phyloP scores from a whole-genome alignment of 2,329 filamentous ascomycete genomes.

The Fusarium domesticum region DNA sequence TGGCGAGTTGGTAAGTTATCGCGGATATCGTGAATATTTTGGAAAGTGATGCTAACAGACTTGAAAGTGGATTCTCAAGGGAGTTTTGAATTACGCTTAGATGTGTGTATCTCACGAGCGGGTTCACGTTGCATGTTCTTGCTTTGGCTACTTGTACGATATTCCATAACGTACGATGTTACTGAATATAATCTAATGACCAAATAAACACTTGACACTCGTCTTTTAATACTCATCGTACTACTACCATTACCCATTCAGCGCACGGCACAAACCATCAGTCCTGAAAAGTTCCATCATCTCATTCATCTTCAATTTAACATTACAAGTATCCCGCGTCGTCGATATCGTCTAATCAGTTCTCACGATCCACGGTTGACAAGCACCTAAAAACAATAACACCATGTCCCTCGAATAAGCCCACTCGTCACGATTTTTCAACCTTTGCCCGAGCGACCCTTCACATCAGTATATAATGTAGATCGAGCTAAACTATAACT shows the following conservation, averaged over 20 bases:
- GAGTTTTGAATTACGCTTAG: constrained; percentile 45
- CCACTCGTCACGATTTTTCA: constrained; percentile 10
- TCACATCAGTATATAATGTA: constrained; percentile 6
- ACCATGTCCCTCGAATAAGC: constrained; percentile 2
- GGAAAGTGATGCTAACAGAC: constrained; percentile 1
- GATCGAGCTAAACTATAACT: neutral
- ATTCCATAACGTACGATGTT: neutral
- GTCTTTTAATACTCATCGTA: neutral
- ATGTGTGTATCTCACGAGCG: neutral
- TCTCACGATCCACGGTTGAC: constrained; percentile 12
- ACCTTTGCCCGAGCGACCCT: neutral
- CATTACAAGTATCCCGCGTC: constrained; percentile 20
- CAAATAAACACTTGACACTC: too few relatives aligned
- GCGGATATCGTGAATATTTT: neutral
- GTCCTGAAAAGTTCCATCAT: neutral
- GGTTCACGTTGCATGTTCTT: neutral
- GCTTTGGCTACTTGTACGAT: neutral
- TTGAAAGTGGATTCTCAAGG: constrained; percentile 62
- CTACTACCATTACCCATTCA: neutral
- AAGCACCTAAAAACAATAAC: constrained; percentile 5
- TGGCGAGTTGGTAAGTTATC: constrained; percentile 67
- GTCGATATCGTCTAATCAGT: constrained; percentile 28
- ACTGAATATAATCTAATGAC: too few relatives aligned
- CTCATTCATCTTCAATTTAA: constrained; percentile 18
- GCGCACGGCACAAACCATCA: neutral